Evolutionary conservation across 2,329 filamentous ascomycete genomes (phyloP).

Genomic region (Diaporthe sp.): DNA sequence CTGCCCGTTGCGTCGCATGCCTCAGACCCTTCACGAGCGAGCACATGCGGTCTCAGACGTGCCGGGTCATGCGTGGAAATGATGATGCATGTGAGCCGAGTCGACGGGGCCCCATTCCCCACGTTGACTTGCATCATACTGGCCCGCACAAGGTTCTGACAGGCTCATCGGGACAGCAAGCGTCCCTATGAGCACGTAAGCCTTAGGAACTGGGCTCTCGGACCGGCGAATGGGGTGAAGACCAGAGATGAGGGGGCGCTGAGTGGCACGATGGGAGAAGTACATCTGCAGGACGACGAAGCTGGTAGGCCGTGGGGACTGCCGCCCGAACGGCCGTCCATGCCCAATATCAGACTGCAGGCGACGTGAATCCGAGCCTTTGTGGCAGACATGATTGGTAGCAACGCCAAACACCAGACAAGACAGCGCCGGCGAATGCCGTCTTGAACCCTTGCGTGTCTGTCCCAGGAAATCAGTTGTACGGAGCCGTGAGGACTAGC

Average conservation of each 20-base stretch:
- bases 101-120: conserved; percentile 33
- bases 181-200: conserved; percentile 26
- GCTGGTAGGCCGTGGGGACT: background rate
- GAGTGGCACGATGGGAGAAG: conserved; percentile 11
- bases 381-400: background rate
- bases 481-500: background rate
- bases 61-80: conserved; percentile 32
- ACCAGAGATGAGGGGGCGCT: conserved; percentile 15
- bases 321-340: conserved; percentile 9
- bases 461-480: background rate
- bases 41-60: conserved; percentile 26
- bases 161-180: conserved; percentile 30
- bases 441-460: background rate
- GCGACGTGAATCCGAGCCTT: conserved; percentile 1
- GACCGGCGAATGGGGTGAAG: conserved; percentile 20
- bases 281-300: background rate
- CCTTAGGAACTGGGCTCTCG: conserved; percentile 17
- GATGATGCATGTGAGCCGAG: conserved; percentile 23
- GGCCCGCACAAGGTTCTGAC: conserved; percentile 35
- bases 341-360: background rate
- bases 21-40: conserved; percentile 20
- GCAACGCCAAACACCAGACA: background rate
- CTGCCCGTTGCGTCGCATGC: conserved; percentile 7
- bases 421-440: background rate
- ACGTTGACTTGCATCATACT: conserved; percentile 38